Percentiles rank a stretch among this genome's conserved stretches.
These are phyloP conservation scores for Globisporangium paroecandrum DNA, from an alignment of 352 stramenopile species.

Conservation along the genomic window DNA sequence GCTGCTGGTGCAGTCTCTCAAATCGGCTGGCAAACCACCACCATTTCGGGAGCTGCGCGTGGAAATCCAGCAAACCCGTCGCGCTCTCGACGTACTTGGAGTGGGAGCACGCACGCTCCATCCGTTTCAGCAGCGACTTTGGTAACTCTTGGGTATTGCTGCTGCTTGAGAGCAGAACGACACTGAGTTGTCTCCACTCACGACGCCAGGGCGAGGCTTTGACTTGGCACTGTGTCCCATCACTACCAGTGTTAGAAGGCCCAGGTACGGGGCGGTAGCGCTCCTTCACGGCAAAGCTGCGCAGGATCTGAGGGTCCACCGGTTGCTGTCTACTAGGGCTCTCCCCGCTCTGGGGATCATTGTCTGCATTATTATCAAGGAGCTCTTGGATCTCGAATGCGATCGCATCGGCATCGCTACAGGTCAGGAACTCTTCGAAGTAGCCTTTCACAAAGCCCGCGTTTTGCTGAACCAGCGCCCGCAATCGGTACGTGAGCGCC, in stretches of 20 bases:
- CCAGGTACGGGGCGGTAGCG: slow-evolving; percentile 25
- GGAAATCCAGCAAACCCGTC: slow-evolving; percentile 25
- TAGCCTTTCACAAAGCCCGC: slow-evolving; percentile 28
- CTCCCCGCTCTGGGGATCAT: slow-evolving; percentile 3
- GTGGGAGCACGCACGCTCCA: slow-evolving; percentile 46
- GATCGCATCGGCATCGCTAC: slow-evolving; percentile 48
- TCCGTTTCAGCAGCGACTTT: slow-evolving; percentile 21
- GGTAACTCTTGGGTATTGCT: slow-evolving; percentile 10
- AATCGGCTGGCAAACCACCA: slow-evolving; percentile 43
- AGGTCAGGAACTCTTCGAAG: slow-evolving; percentile 39
- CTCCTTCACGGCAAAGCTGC: slow-evolving; percentile 36
- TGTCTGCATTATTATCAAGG: neutral
- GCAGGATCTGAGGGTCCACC: slow-evolving; percentile 28
- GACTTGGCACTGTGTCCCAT: neutral
- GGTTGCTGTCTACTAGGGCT: neutral
- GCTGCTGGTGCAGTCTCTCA: slow-evolving; percentile 27
- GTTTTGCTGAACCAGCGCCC: slow-evolving; percentile 21
- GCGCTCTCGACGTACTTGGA: slow-evolving; percentile 38
- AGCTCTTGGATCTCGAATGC: slow-evolving; percentile 29
- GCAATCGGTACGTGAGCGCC: slow-evolving; percentile 22
- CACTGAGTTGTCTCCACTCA: slow-evolving; percentile 61
- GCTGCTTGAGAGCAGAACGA: slow-evolving; percentile 22
- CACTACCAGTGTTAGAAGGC: neutral
- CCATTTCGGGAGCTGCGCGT: slow-evolving; percentile 40
- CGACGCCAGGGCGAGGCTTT: slow-evolving; percentile 34